Conservation (phyloP, 2,329 filamentous ascomycete species). For the Fusarium armeniacum region DNA sequence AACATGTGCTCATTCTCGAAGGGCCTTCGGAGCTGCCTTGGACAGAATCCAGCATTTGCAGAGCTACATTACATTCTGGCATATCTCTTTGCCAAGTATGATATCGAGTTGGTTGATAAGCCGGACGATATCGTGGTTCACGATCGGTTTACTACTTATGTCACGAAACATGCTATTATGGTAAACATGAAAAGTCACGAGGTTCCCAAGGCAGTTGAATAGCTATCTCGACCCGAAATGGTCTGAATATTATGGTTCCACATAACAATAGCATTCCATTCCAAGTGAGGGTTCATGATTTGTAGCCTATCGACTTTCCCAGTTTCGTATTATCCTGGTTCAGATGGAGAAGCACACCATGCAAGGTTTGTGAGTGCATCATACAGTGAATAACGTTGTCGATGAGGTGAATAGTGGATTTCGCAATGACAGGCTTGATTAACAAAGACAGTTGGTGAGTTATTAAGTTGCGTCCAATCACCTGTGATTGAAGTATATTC, state of each 20-base stretch:
- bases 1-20: neutral
- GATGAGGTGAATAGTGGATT: neutral
- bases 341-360: too few species aligned
- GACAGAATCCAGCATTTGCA: neutral
- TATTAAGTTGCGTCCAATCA: too few species aligned
- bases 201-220: accelerated
- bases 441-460: neutral
- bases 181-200: neutral
- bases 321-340: accelerated
- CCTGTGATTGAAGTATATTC: neutral
- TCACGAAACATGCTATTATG: neutral
- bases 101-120: neutral
- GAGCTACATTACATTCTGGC: neutral
- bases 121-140: neutral
- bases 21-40: neutral
- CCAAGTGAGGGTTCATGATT: too few species aligned
- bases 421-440: neutral
- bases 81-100: neutral
- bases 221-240: neutral
- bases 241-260: accelerated
- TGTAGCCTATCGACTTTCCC: neutral
- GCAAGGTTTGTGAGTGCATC: too few species aligned
- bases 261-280: accelerated
- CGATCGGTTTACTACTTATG: neutral
- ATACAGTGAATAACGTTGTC: neutral